A percentile compares a stretch with the other conserved stretches of the same genome.
Conservation (phyloP, 805 yeast species). For the Kazachstania psychrophila region DNA sequence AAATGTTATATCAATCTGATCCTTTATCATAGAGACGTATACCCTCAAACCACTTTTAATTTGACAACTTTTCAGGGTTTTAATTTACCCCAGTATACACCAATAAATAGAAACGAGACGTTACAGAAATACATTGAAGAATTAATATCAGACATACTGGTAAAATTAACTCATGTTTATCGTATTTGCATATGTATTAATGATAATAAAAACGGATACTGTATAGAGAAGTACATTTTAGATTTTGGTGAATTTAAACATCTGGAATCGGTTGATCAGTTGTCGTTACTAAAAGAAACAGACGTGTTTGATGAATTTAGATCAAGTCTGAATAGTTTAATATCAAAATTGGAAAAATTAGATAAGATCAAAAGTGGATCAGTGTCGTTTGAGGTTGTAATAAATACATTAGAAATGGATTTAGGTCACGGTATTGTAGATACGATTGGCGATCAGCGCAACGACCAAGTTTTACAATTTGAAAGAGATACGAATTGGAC, state of each 20-base stretch:
- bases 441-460: not conserved
- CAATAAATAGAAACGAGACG: constrained; percentile 39
- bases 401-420: constrained; percentile 22
- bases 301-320: constrained; percentile 28
- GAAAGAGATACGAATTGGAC: constrained; percentile 29
- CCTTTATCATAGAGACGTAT: constrained; percentile 30
- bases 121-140: constrained; percentile 33
- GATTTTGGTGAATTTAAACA: constrained; percentile 29
- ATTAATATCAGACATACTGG: constrained; percentile 22
- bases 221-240: constrained; percentile 24
- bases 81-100: constrained; percentile 33
- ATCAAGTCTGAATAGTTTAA: constrained; percentile 25
- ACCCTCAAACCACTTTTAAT: constrained; percentile 31
- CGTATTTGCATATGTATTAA: constrained; percentile 19
- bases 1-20: constrained; percentile 33
- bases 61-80: constrained; percentile 34
- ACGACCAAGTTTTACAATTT: constrained; percentile 12
- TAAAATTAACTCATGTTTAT: constrained; percentile 18
- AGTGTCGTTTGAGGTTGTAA: constrained; percentile 24
- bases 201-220: constrained; percentile 13
- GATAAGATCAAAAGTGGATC: constrained; percentile 18
- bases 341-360: constrained; percentile 19
- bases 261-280: constrained; percentile 9
- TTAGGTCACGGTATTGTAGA: constrained; percentile 17
- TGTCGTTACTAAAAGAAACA: constrained; percentile 11